Conservation (phyloP, 2,329 filamentous ascomycete genomes). For the Apiospora marii region DNA sequence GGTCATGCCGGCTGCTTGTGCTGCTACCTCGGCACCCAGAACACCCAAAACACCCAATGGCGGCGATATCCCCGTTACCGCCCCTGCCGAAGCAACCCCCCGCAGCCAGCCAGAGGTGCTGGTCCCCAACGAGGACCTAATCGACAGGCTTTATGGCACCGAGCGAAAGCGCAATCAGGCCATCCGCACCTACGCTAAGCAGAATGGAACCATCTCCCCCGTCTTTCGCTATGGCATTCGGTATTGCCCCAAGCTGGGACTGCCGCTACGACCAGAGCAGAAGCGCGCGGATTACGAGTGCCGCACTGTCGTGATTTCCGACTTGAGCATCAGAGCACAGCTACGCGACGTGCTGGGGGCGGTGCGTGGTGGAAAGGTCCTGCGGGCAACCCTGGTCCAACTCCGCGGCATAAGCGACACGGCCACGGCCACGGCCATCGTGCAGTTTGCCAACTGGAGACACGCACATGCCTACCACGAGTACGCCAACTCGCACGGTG, state of each 20-base stretch:
- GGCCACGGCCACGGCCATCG: slow-evolving; percentile 24
- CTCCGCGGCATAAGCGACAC: not conserved
- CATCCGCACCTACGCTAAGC: slow-evolving; percentile 1
- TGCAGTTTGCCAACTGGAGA: slow-evolving; percentile 25
- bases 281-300: slow-evolving; percentile 21
- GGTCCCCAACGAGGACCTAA: slow-evolving; percentile 24
- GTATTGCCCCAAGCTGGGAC: slow-evolving; percentile 7
- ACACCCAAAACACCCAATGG: too few relatives aligned
- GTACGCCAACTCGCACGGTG: slow-evolving; percentile 7
- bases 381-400: slow-evolving; percentile 10
- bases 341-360: slow-evolving; percentile 19
- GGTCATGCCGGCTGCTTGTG: not conserved
- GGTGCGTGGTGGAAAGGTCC: slow-evolving; percentile 26
- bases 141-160: slow-evolving; percentile 11
- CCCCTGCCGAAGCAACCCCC: not conserved
- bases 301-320: slow-evolving; percentile 22
- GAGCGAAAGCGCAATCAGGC: not conserved
- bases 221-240: slow-evolving; percentile 25
- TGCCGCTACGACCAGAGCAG: not conserved
- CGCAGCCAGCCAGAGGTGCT: not conserved
- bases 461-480: slow-evolving; percentile 22
- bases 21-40: not conserved
- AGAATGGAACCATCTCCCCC: not conserved
- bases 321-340: not conserved
- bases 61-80: not conserved